Percentiles rank a stretch among this genome's conserved stretches.
Evolutionary conservation across 495 filamentous ascomycete species (phyloP).

Genomic region (Talaromyces nanjingensis): DNA sequence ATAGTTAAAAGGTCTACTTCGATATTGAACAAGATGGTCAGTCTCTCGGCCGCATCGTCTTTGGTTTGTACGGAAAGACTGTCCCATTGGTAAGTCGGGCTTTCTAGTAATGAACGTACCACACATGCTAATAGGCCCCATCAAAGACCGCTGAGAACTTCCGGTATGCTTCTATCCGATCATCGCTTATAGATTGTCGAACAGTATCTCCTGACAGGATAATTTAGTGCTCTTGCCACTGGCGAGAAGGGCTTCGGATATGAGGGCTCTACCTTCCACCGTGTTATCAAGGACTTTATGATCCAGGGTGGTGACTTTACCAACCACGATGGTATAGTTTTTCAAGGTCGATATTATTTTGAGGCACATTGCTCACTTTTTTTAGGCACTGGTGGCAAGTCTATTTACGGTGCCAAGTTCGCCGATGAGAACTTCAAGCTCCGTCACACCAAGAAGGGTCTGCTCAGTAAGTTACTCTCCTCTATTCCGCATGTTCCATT

Average conservation of each 20-base stretch:
- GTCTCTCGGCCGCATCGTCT: constrained; percentile 74
- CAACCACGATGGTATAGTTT: constrained; percentile 61
- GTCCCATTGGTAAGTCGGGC: constrained; percentile 64
- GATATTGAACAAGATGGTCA: constrained; percentile 90
- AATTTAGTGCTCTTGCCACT: constrained; percentile 70
- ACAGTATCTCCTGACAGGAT: constrained; percentile 4
- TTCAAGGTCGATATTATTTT: background rate
- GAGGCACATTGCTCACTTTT: constrained; percentile 11
- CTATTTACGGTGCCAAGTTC: constrained; percentile 94
- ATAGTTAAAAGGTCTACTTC: constrained; percentile 64
- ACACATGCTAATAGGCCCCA: constrained; percentile 9
- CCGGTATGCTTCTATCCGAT: constrained; percentile 41
- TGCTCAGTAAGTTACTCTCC: constrained; percentile 43
- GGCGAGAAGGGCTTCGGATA: constrained; percentile 97
- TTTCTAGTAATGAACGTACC: background rate
- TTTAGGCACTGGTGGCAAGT: constrained; percentile 87
- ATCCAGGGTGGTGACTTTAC: constrained; percentile 99
- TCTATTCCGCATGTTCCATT: background rate
- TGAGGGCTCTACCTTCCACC: constrained; percentile 92
- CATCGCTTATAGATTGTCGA: background rate
- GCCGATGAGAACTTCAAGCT: constrained; percentile 99
- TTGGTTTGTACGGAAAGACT: constrained; percentile 96
- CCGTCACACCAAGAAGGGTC: constrained; percentile 66
- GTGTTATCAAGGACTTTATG: constrained; percentile 98
- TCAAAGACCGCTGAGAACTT: constrained; percentile 90